Conservation (phyloP, 352 stramenopile species). For the Globisporangium irregulare region DNA sequence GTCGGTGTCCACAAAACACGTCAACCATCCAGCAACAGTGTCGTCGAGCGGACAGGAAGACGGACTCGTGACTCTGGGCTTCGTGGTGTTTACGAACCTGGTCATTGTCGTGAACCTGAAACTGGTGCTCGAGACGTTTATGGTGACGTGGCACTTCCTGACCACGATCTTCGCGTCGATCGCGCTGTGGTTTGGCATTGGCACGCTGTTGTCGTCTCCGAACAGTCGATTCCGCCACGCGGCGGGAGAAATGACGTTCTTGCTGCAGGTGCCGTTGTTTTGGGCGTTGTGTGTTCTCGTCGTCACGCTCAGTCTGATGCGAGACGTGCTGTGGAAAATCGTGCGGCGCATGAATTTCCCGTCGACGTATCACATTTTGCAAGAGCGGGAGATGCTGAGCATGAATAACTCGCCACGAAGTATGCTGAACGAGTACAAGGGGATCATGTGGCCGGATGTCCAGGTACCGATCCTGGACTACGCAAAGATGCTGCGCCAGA, state of each 20-base stretch:
- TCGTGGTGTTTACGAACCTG: conserved; percentile 80
- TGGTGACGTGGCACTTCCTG: conserved; percentile 73
- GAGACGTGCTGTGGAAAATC: conserved; percentile 73
- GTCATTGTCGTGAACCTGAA: conserved; percentile 80
- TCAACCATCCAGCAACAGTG: conserved; percentile 31
- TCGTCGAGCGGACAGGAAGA: conserved; percentile 43
- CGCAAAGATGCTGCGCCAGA: conserved; percentile 40
- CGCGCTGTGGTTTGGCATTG: conserved; percentile 62
- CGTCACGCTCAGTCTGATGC: conserved; percentile 56
- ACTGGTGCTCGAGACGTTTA: conserved; percentile 66
- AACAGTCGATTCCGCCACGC: conserved; percentile 53
- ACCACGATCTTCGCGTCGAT: conserved; percentile 53
- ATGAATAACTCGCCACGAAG: conserved; percentile 57
- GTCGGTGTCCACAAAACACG: conserved; percentile 21
- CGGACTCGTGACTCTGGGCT: conserved; percentile 61
- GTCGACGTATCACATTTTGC: conserved; percentile 75
- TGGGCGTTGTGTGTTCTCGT: conserved; percentile 63
- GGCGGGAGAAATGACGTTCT: conserved; percentile 64
- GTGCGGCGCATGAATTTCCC: conserved; percentile 58
- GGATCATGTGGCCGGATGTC: conserved; percentile 34
- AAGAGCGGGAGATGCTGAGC: conserved; percentile 66
- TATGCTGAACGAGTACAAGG: conserved; percentile 38
- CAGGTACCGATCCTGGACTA: conserved; percentile 51
- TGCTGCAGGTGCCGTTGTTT: conserved; percentile 55
- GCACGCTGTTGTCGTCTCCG: conserved; percentile 52